Evolutionary conservation across 2,329 filamentous ascomycete species (phyloP).

Genomic region (Fusarium siculi): DNA sequence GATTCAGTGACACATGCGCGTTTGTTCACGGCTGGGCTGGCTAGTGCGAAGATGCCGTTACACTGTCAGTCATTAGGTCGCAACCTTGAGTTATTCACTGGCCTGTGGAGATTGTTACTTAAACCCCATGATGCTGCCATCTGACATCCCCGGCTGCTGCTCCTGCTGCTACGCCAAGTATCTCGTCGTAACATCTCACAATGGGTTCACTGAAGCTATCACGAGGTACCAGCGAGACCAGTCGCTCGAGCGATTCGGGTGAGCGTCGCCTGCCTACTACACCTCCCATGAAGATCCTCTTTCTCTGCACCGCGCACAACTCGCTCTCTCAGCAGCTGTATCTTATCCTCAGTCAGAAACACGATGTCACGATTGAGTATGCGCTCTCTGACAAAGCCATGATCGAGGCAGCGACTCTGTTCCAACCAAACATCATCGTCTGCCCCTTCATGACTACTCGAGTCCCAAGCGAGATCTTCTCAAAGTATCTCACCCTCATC

Average conservation of each 20-base stretch:
- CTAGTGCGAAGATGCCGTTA: background rate
- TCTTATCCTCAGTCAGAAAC: slow-evolving; percentile 11
- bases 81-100: background rate
- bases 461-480: slow-evolving; percentile 19
- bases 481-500: slow-evolving; percentile 27
- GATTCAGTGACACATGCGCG: background rate
- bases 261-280: background rate
- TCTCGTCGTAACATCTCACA: background rate
- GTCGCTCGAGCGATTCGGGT: background rate
- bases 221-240: background rate
- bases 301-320: slow-evolving; percentile 32
- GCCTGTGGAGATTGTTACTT: background rate
- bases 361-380: slow-evolving; percentile 23
- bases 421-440: slow-evolving; percentile 21
- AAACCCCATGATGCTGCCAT: background rate
- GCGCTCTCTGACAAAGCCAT: slow-evolving; percentile 27
- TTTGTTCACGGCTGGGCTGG: background rate
- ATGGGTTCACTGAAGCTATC: background rate
- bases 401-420: slow-evolving; percentile 22
- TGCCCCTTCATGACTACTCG: slow-evolving; percentile 25
- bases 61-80: background rate
- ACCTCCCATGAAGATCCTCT: slow-evolving; percentile 27
- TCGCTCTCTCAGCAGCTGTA: slow-evolving; percentile 31
- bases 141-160: background rate
- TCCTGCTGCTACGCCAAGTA: background rate